Conservation (phyloP, 495 filamentous ascomycete genomes). For the Annulohypoxylon maeteangense region DNA sequence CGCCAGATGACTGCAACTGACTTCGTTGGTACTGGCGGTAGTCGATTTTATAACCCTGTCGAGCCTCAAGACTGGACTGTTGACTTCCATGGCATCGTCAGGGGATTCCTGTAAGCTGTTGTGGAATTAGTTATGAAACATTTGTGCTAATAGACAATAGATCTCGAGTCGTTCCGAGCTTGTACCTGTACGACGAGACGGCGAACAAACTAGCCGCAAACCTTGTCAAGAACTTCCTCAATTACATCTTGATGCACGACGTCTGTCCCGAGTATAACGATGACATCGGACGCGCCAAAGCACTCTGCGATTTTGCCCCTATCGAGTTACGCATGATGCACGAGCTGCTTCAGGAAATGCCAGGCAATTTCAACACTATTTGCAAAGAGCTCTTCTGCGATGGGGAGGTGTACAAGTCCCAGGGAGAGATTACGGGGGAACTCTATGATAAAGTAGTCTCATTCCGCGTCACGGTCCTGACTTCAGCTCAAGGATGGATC, state of each 20-base stretch:
- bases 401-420: conserved; percentile 18
- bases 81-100: conserved; percentile 80
- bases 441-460: conserved; percentile 33
- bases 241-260: conserved; percentile 83
- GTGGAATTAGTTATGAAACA: conserved; percentile 24
- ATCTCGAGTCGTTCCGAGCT: conserved; percentile 47
- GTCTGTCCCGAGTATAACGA: conserved; percentile 83
- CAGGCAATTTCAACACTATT: conserved; percentile 79
- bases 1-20: conserved; percentile 69
- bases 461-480: conserved; percentile 35
- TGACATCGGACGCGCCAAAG: conserved; percentile 72
- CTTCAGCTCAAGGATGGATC: conserved; percentile 21
- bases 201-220: conserved; percentile 45
- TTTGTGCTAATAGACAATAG: conserved; percentile 49
- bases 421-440: conserved; percentile 4
- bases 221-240: conserved; percentile 86
- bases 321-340: conserved; percentile 70
- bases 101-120: conserved; percentile 76
- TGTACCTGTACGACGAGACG: conserved; percentile 40
- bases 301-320: conserved; percentile 73
- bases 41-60: conserved; percentile 58
- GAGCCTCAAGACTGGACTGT: conserved; percentile 70
- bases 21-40: conserved; percentile 57
- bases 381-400: conserved; percentile 45
- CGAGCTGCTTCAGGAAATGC: conserved; percentile 62